Evolutionary conservation across 805 yeast genomes (phyloP).

Genomic region (Helenozyma baotianmanensis): DNA sequence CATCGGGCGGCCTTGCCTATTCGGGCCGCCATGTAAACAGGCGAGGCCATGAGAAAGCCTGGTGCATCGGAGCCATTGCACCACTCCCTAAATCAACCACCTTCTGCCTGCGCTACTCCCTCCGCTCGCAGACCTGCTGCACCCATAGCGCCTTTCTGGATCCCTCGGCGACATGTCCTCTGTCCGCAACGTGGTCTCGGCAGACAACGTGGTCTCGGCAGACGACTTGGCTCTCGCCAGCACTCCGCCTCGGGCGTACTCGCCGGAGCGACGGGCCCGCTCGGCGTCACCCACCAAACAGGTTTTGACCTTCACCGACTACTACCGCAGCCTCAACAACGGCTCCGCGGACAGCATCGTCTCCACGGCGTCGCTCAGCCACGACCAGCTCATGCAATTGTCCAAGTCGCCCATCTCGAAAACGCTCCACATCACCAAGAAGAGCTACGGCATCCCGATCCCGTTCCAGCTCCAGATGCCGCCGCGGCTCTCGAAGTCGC

Average conservation of each 20-base stretch:
- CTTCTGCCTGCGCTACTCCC: no score
- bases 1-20: no score
- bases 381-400: conserved; percentile 22
- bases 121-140: no score
- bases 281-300: conserved; percentile 32
- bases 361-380: conserved; percentile 20
- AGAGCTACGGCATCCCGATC: conserved; percentile 35
- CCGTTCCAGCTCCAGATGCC: conserved; percentile 40
- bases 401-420: conserved; percentile 34
- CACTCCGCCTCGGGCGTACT: background rate
- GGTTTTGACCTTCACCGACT: conserved; percentile 19
- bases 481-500: conserved; percentile 29
- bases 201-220: no score
- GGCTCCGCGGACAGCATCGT: conserved; percentile 18
- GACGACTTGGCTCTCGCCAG: no score
- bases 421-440: conserved; percentile 28
- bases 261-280: conserved; percentile 23
- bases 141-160: no score
- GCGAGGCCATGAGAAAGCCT: no score
- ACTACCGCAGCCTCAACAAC: conserved; percentile 14
- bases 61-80: no score
- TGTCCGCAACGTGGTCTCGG: no score
- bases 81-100: no score
- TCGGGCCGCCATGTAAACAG: no score
- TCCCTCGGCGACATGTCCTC: no score